Conservation (phyloP, 345 rosid species). For the Citrus hindsii region DNA sequence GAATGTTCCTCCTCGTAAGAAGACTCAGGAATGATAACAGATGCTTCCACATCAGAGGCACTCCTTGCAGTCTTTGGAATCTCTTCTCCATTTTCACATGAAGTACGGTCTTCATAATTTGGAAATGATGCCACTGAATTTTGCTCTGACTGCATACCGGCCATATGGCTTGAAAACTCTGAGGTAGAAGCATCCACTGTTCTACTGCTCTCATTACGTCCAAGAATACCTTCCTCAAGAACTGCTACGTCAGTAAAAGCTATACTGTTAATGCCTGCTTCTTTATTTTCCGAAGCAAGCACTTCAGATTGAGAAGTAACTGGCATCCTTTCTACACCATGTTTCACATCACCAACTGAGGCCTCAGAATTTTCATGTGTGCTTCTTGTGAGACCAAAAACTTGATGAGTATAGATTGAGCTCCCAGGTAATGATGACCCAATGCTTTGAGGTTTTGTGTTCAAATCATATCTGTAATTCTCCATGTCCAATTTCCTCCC, state of each 20-base stretch:
- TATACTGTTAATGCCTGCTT: conserved; percentile 22
- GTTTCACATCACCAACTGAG: conserved; percentile 26
- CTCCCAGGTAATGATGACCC: conserved; percentile 54
- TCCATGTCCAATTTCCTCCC: conserved; percentile 69
- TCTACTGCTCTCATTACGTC: conserved; percentile 28
- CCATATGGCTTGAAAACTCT: conserved; percentile 25
- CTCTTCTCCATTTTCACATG: conserved; percentile 42
- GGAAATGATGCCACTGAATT: conserved; percentile 23
- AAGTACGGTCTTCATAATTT: conserved; percentile 22
- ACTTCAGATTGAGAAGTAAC: conserved; percentile 32
- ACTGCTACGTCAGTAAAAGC: conserved; percentile 21
- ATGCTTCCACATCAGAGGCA: conserved; percentile 34
- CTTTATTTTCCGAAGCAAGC: conserved; percentile 33
- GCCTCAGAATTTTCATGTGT: conserved; percentile 37
- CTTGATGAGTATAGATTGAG: conserved; percentile 47
- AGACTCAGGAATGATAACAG: conserved; percentile 32
- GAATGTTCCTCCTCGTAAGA: conserved; percentile 27
- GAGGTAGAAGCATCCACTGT: conserved; percentile 39
- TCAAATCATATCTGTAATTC: conserved; percentile 50
- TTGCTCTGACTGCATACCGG: conserved; percentile 35
- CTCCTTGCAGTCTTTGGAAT: conserved; percentile 26
- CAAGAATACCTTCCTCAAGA: conserved; percentile 23
- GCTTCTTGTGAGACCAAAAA: conserved; percentile 46
- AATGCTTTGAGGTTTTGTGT: conserved; percentile 55
- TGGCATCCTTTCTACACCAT: conserved; percentile 34